Base-by-base conservation (phyloP, 164 flowering plant species). In the Tinospora cordifolia region DNA sequence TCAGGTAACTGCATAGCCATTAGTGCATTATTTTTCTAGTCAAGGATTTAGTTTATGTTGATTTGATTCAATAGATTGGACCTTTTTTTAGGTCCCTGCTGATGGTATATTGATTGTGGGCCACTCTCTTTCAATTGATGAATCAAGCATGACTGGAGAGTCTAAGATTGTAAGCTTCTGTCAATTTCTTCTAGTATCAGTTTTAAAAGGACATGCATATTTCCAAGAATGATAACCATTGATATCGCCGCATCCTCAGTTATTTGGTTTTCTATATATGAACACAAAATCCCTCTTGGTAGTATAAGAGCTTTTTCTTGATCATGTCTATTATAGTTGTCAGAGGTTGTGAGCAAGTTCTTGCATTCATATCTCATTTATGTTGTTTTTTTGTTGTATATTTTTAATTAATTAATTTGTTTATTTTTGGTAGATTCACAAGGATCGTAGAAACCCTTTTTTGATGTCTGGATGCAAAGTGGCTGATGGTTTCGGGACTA, bases 121-220 rank as follows among this genome's bases (percentile, higher is more conserved):
- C n/a, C 97, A 95, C 72, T 92, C 98, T 26, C 90, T 95, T 71
- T 83, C 98, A 10, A 76, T 95, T 72, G 99, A 95, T 80, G 99
- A 95, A 81, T 95, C 99, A 67, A 92, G 99, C 79, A 95, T 95
- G 99, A 95, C 99, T 22, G 99, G 99, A 67, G 98, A 95, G 83
- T 89, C 96, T 85, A 91, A 92, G 75, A 90, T 90, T 75, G 99
- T 95, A 77, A 77, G 88, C 30, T 72, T 34, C n/a, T 46, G 60
- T 0, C 65, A 68, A 19, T 30, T 36, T n/a, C n/a, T n/a, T n/a
- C n/a, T n/a, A n/a, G n/a, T n/a, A n/a, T n/a, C n/a, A n/a, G n/a
- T n/a, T n/a, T n/a, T n/a, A n/a, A n/a, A n/a, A n/a, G n/a, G n/a
- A n/a, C n/a, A n/a, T n/a, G n/a, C n/a, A n/a, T n/a, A n/a, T n/a